Conservation (phyloP, 768 basidiomycete species). For the Tricholoma sp. region DNA sequence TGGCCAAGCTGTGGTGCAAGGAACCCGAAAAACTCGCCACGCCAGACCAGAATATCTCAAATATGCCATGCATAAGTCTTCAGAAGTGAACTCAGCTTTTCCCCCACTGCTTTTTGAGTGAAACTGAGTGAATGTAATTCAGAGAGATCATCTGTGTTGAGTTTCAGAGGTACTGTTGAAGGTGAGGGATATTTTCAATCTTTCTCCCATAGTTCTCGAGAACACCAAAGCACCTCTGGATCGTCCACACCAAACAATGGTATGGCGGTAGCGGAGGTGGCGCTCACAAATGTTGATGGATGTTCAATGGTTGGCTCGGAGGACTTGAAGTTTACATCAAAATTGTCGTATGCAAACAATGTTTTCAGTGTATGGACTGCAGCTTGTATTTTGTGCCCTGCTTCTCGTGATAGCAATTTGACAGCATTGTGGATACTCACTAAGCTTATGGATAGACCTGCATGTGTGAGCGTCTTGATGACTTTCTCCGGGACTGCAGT, state of each 20-base stretch:
- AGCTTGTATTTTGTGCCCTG: constrained; percentile 5
- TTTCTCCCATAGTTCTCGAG: constrained; percentile 25
- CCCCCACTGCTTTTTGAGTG: constrained; percentile 6
- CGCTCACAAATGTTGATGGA: constrained; percentile 15
- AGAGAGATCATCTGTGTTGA: neutral
- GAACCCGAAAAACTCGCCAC: constrained; percentile 8
- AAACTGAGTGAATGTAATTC: constrained; percentile 3
- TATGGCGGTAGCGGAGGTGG: constrained; percentile 24
- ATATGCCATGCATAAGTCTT: constrained; percentile 11
- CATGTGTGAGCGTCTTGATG: constrained; percentile 19
- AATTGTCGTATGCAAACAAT: constrained; percentile 31
- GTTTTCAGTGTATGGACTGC: constrained; percentile 17
- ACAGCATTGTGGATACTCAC: constrained; percentile 14
- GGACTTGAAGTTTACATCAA: constrained; percentile 28
- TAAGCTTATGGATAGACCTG: constrained; percentile 19
- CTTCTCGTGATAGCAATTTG: constrained; percentile 15
- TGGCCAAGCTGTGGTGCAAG: constrained; percentile 9
- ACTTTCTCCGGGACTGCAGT: constrained; percentile 24
- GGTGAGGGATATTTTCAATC: constrained; percentile 15
- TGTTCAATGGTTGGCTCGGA: constrained; percentile 23
- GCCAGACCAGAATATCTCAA: neutral
- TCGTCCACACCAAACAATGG: constrained; percentile 14
- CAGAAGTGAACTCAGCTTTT: constrained; percentile 1
- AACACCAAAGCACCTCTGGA: constrained; percentile 20
- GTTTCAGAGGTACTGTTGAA: neutral